A percentile compares a stretch with the other conserved stretches of the same genome.
Conservation (phyloP, 108 stramenopile genomes). For the Cyclotella atomus region DNA sequence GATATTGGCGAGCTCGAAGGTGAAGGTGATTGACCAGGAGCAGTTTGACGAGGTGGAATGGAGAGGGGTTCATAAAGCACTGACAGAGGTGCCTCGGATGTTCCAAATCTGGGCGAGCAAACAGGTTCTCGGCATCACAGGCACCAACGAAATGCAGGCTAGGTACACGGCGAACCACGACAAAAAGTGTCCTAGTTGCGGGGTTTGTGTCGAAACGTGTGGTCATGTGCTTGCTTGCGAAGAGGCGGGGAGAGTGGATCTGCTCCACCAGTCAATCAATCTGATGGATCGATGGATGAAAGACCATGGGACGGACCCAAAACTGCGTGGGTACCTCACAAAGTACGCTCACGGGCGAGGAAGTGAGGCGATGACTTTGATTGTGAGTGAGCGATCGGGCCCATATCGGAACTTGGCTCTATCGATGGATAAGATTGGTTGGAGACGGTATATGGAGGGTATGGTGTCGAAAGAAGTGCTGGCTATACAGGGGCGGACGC, state of each 20-base stretch:
- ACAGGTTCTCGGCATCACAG: constrained; percentile 1
- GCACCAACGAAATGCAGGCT: neutral
- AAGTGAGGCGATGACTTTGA: neutral
- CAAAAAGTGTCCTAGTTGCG: constrained; percentile 6
- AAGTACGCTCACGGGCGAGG: constrained; percentile 9
- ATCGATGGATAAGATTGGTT: neutral
- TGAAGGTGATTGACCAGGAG: neutral
- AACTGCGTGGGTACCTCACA: neutral
- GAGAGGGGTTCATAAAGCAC: neutral
- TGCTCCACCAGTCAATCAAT: neutral
- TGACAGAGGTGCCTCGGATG: neutral
- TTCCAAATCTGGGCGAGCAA: constrained; percentile 15
- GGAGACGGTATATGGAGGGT: constrained; percentile 1
- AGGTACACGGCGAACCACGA: neutral
- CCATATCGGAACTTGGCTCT: neutral
- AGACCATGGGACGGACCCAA: neutral
- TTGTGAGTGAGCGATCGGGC: neutral
- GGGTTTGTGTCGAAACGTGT: neutral
- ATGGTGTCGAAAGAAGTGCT: neutral
- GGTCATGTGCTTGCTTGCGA: constrained; percentile 8
- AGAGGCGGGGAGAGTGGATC: neutral
- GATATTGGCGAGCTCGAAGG: neutral
- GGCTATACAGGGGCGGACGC: neutral
- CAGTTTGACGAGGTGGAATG: constrained; percentile 12
- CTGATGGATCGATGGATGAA: constrained; percentile 10